Evolutionary conservation across 805 yeast species (phyloP).

Genomic region (Sugiyamaella marilandica): DNA sequence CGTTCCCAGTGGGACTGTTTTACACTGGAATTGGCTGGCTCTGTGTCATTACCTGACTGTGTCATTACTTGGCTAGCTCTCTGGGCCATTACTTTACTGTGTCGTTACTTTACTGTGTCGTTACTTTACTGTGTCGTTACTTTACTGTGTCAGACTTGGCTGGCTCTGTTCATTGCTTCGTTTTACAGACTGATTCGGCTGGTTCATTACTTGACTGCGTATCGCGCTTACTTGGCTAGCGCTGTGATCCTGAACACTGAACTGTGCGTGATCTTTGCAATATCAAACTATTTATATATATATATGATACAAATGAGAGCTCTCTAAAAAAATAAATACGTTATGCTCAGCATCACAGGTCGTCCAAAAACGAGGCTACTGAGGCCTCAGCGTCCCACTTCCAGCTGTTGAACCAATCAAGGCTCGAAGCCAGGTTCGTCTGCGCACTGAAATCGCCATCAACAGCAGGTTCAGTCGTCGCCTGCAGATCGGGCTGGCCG

Average conservation of each 20-base stretch:
- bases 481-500: neutral
- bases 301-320: neutral
- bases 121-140: constrained; percentile 37
- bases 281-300: neutral
- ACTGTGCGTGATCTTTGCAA: neutral
- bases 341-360: neutral
- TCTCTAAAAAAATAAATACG: neutral
- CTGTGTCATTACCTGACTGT: constrained; percentile 47
- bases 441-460: neutral
- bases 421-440: constrained; percentile 4
- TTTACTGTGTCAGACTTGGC: too few species aligned
- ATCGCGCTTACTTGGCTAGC: too few species aligned
- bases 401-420: constrained; percentile 22
- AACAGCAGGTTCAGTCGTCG: neutral
- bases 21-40: constrained; percentile 63
- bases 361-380: constrained; percentile 14
- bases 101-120: constrained; percentile 42
- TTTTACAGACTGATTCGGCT: too few species aligned
- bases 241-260: neutral
- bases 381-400: constrained; percentile 16
- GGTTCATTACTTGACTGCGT: too few species aligned
- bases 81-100: constrained; percentile 47
- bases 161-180: too few species aligned
- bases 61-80: constrained; percentile 30
- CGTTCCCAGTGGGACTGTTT: constrained; percentile 61